Evolutionary conservation across 2,329 filamentous ascomycete genomes (phyloP).

Genomic region (Botrytis paeoniae): DNA sequence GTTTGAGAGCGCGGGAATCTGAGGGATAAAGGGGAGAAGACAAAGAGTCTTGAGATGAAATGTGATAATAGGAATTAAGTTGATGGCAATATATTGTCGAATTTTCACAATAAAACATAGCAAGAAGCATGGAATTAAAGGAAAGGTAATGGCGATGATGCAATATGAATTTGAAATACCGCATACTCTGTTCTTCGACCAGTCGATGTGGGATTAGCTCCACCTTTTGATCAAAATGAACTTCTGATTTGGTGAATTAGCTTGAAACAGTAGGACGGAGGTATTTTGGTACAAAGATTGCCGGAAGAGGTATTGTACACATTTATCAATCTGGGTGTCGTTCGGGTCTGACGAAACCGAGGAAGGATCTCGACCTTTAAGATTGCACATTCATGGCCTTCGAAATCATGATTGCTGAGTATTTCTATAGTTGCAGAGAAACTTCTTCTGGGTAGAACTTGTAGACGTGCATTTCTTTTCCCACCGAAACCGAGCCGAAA

Average conservation of each 20-base stretch:
- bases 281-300: no score
- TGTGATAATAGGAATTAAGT: neutral
- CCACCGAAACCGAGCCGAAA: neutral
- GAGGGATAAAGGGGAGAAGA: neutral
- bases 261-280: neutral
- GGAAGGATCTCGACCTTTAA: no score
- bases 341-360: no score
- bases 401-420: neutral
- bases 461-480: neutral
- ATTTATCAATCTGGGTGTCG: no score
- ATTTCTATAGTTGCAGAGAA: neutral
- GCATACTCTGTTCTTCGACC: neutral
- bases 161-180: neutral
- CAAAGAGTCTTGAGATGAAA: neutral
- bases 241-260: neutral
- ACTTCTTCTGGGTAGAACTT: neutral
- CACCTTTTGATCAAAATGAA: neutral
- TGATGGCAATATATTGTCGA: neutral
- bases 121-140: neutral
- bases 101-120: fast-evolving
- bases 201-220: neutral
- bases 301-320: no score
- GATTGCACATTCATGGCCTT: neutral
- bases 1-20: neutral
- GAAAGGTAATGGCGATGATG: neutral